Evolutionary conservation across 768 basidiomycete species (phyloP).

Genomic region (Leucocoprinus sp.): DNA sequence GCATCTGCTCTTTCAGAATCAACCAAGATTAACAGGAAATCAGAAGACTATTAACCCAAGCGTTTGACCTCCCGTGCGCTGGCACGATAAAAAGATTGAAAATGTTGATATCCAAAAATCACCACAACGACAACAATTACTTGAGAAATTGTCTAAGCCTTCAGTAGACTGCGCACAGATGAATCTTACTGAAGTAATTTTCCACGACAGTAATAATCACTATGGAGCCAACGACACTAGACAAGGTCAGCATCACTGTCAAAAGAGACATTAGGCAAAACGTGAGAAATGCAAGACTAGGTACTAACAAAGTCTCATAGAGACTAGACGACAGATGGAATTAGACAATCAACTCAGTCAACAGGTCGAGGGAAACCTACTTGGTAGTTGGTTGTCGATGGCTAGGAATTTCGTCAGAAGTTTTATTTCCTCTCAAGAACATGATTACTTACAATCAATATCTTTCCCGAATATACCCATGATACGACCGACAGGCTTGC

Average conservation of each 20-base stretch:
- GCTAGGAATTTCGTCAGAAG: constrained; percentile 23
- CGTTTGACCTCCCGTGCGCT: constrained; percentile 68
- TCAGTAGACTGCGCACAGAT: too few relatives aligned
- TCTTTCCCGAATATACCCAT: constrained; percentile 60
- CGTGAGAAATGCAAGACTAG: not conserved
- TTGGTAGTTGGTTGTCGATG: constrained; percentile 53
- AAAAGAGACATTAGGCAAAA: not conserved
- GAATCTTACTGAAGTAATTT: constrained; percentile 50
- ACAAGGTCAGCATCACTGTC: constrained; percentile 41
- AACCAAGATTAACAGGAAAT: not conserved
- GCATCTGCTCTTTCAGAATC: constrained; percentile 35
- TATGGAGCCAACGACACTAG: constrained; percentile 43
- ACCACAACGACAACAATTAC: constrained; percentile 50
- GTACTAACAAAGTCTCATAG: constrained; percentile 47
- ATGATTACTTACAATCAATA: constrained; percentile 40
- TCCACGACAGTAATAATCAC: constrained; percentile 50
- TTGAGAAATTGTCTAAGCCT: constrained; percentile 15
- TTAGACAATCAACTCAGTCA: not conserved
- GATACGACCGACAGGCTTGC: constrained; percentile 53
- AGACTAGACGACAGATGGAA: constrained; percentile 28
- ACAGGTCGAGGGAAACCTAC: constrained; percentile 22
- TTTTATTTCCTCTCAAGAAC: not conserved
- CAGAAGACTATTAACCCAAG: constrained; percentile 21
- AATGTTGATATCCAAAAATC: constrained; percentile 53
- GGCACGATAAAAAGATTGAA: constrained; percentile 60